Evolutionary conservation across 2,329 filamentous ascomycete species (phyloP).

Genomic region (Cryphonectria japonica): DNA sequence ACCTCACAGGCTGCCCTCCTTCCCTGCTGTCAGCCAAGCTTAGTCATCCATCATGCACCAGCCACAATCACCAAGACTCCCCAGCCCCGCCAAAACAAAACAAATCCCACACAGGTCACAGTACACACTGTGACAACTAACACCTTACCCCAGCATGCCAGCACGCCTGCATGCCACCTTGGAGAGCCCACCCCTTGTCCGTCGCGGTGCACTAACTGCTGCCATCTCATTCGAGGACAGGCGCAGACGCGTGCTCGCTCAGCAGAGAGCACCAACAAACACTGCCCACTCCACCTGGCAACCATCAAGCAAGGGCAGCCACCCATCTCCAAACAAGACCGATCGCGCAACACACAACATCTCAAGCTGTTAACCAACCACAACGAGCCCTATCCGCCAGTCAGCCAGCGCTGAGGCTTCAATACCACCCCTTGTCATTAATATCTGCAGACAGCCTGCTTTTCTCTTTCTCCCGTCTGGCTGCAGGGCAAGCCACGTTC

Average conservation of each 20-base stretch:
- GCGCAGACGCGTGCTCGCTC: constrained; percentile 18
- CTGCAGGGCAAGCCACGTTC: constrained; percentile 19
- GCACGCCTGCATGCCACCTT: not conserved
- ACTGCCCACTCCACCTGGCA: constrained; percentile 10
- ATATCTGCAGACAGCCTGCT: not conserved
- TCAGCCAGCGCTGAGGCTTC: not conserved
- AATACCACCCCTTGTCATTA: not conserved
- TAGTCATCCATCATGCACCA: not conserved
- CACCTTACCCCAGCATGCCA: constrained; percentile 4
- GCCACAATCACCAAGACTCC: not conserved
- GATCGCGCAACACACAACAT: constrained; percentile 1
- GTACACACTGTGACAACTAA: not conserved
- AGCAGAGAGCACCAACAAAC: constrained; percentile 14
- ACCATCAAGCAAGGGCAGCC: not conserved
- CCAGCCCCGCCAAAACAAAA: not conserved
- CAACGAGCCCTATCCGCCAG: not conserved
- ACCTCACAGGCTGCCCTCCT: not conserved
- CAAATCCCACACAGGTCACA: not conserved
- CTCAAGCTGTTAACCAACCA: not conserved
- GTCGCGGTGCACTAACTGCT: not conserved
- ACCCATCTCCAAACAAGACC: not conserved
- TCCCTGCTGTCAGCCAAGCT: not conserved
- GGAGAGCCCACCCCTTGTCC: not conserved
- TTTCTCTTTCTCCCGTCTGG: constrained; percentile 3
- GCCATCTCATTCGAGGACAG: not conserved